Evolutionary conservation across 805 yeast genomes (phyloP), one percentile per base, ranked within the genome.

Genomic region (Candida dajiaensis): DNA sequence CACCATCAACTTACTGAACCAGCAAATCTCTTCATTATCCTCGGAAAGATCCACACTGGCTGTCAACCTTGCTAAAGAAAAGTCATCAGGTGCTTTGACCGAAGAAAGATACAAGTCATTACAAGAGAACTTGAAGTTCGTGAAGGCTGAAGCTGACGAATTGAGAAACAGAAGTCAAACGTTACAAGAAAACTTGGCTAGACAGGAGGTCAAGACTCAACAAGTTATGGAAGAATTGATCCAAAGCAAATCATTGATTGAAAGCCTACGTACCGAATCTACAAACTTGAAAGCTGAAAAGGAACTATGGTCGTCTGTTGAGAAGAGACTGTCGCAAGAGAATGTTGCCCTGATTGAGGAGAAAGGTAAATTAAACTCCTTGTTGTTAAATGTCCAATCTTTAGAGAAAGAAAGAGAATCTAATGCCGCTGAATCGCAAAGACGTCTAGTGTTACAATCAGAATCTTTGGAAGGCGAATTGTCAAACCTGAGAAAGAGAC

Each of bases 361-460:
- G 57, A 80, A 78, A 54, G 63, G 73, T 6, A 73, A 78, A 44
- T 66, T 87, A 37, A 81, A 75, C 53, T 72, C 77, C 4, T 68
- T 81, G 48, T 72, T 85, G 10, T 62, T 75, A 8, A 83, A 76
- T 54, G 65, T 87, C 40, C 92, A 86, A 62, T 57, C 79, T 2
- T 58, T 79, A 36, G 78, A 80, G 46, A 71, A 71, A 44, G 90
- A 86, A 58, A 72, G 89, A 44, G 85, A 83, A 43, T 53, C 64
- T 1, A 67, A 77, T 6, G 70, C 76, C 41, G 59, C 66, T 19
- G 82, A 79, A 35, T 58, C 81, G 5, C 71, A 80, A 19, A 63
- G 69, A 13, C 68, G 83, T 38, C 70, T 80, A 43, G 57, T 72
- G 9, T 63, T 68, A 21, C 80, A 78, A 42, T 65, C 81, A 11